phyloP scores from a whole-genome alignment of 306 rosid species.

The Bauhinia variegata region DNA sequence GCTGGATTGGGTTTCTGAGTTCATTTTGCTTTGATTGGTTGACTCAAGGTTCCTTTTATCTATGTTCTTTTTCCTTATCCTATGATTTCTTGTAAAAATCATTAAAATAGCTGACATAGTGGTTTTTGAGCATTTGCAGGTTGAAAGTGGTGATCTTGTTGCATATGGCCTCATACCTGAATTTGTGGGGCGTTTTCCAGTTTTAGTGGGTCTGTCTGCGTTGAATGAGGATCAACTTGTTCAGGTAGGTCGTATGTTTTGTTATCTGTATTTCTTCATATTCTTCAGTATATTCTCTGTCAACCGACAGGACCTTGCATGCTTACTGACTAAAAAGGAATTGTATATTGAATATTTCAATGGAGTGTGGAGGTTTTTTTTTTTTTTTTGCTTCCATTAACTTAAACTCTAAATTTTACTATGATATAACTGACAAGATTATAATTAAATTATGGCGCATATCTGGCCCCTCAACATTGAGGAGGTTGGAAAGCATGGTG shows the following conservation, averaged over 20 bases:
- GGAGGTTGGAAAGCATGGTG: slow-evolving; percentile 6
- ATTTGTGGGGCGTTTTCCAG: slow-evolving; percentile 74
- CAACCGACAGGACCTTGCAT: neutral
- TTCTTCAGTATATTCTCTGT: neutral
- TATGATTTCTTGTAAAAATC: slow-evolving; percentile 2
- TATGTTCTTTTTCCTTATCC: neutral
- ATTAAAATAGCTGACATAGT: slow-evolving; percentile 23
- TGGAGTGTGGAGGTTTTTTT: too few relatives aligned
- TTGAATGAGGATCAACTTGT: slow-evolving; percentile 72
- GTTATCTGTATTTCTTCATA: slow-evolving; percentile 2
- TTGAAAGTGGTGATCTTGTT: slow-evolving; percentile 70
- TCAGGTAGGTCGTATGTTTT: slow-evolving; percentile 43
- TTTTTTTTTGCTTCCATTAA: neutral
- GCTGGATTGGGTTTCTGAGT: neutral
- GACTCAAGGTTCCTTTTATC: slow-evolving; percentile 22
- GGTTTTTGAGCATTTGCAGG: slow-evolving; percentile 49
- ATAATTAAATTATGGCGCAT: slow-evolving; percentile 1
- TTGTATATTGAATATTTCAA: neutral
- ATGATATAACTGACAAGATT: neutral
- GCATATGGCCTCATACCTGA: slow-evolving; percentile 78
- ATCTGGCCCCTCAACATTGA: neutral
- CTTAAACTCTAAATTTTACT: neutral
- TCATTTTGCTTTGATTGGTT: slow-evolving; percentile 24
- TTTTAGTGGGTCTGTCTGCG: slow-evolving; percentile 67
- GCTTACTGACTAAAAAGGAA: neutral